Evolutionary conservation across 2,329 filamentous ascomycete species (phyloP).

Genomic region (Pseudogymnoascus sp.): DNA sequence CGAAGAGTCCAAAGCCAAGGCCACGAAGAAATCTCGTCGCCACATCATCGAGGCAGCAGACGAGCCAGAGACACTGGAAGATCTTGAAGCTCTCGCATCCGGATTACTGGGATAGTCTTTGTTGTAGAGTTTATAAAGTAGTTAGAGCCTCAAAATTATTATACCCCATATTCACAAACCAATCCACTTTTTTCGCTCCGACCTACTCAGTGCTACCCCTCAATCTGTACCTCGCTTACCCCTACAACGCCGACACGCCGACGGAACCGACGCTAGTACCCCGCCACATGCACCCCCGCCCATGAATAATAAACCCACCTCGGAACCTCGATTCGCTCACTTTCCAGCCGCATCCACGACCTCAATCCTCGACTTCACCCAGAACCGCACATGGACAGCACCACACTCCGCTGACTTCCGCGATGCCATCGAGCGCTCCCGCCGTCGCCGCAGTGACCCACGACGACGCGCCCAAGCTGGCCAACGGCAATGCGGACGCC

Average conservation of each 20-base stretch:
- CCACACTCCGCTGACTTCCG: slow-evolving; percentile 1
- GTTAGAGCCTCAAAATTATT: slow-evolving; percentile 5
- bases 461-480: not conserved
- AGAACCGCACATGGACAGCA: not conserved
- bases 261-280: slow-evolving; percentile 1
- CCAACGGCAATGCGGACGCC: slow-evolving; percentile 9
- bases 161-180: not conserved
- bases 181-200: not conserved
- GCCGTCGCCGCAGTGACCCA: slow-evolving; percentile 1
- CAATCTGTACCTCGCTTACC: slow-evolving; percentile 8
- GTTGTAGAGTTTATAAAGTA: slow-evolving; percentile 6
- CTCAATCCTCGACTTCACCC: not conserved
- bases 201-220: not conserved
- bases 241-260: not conserved
- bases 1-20: slow-evolving; percentile 36
- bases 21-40: slow-evolving; percentile 31
- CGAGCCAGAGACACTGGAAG: slow-evolving; percentile 71
- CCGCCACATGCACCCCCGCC: slow-evolving; percentile 5
- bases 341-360: not conserved
- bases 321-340: not conserved
- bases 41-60: slow-evolving; percentile 54
- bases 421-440: slow-evolving; percentile 9
- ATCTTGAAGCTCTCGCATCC: slow-evolving; percentile 68
- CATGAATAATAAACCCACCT: slow-evolving; percentile 5
- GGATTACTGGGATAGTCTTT: slow-evolving; percentile 51